These are phyloP conservation scores for Sporobolomyces pararoseus DNA, from an alignment of 768 basidiomycete genomes.

Conservation along the genomic window DNA sequence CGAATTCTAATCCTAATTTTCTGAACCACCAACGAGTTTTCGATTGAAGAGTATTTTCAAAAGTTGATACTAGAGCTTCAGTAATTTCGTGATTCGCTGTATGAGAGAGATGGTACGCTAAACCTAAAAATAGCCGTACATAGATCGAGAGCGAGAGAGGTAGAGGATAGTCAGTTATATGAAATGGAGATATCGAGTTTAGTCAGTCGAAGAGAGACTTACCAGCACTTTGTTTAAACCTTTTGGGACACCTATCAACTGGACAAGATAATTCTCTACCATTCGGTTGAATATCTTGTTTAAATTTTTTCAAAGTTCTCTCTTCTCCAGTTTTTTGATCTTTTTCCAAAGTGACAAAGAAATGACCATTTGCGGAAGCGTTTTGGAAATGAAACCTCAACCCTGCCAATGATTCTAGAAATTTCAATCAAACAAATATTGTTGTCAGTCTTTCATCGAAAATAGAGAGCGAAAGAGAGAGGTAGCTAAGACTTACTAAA, in stretches of 20 bases:
- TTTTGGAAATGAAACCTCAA: slow-evolving; percentile 40
- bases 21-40: slow-evolving; percentile 42
- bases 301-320: slow-evolving; percentile 40
- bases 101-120: slow-evolving; percentile 42
- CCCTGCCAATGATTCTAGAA: slow-evolving; percentile 39
- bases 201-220: slow-evolving; percentile 7
- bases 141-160: background rate
- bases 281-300: slow-evolving; percentile 26
- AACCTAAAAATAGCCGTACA: slow-evolving; percentile 13
- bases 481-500: slow-evolving; percentile 28
- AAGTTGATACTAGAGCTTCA: slow-evolving; percentile 19
- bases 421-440: too few relatives aligned
- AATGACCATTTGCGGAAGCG: slow-evolving; percentile 42
- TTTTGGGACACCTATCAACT: slow-evolving; percentile 32
- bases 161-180: too few relatives aligned
- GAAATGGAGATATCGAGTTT: too few relatives aligned
- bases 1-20: slow-evolving; percentile 14
- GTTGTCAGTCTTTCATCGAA: background rate
- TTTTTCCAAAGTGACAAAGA: slow-evolving; percentile 35
- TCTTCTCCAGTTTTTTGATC: slow-evolving; percentile 38
- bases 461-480: background rate
- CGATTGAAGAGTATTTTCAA: slow-evolving; percentile 31
- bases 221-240: slow-evolving; percentile 43
- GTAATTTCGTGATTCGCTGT: slow-evolving; percentile 38
- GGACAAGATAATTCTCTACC: slow-evolving; percentile 33